These are phyloP conservation scores for Ploettnerulaceae sp. DNA, from an alignment of 2,329 filamentous ascomycete species.

Conservation along the genomic window DNA sequence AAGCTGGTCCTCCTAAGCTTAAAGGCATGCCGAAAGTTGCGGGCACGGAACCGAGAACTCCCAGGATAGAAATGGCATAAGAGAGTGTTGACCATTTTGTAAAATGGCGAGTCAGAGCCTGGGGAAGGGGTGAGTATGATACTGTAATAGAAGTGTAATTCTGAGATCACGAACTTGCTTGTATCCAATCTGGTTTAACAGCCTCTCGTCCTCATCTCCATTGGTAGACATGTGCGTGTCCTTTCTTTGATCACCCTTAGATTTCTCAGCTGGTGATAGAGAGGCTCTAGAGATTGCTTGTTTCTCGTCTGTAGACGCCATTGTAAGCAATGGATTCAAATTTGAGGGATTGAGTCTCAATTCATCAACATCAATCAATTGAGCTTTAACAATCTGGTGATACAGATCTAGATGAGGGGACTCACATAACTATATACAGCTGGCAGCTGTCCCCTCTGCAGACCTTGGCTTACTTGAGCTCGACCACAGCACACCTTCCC, in stretches of 20 bases:
- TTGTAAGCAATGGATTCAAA: conserved; percentile 6
- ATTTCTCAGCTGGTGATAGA: neutral
- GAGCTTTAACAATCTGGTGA: too few species aligned
- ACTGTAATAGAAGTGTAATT: neutral
- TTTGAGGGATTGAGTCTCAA: neutral
- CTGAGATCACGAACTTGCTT: conserved; percentile 45
- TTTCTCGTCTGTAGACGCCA: conserved; percentile 16
- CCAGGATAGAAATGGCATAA: conserved; percentile 61
- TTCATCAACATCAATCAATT: too few species aligned
- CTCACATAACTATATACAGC: neutral
- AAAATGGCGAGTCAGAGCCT: conserved; percentile 60
- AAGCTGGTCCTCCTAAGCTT: conserved; percentile 54
- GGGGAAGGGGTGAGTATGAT: too few species aligned
- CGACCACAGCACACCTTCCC: neutral
- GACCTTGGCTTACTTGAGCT: neutral
- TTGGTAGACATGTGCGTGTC: conserved; percentile 42
- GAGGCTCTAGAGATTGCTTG: neutral
- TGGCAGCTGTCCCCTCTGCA: neutral
- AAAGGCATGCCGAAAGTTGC: conserved; percentile 57
- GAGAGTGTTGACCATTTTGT: conserved; percentile 63
- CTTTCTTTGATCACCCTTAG: neutral
- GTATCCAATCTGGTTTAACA: conserved; percentile 58
- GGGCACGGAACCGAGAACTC: conserved; percentile 60
- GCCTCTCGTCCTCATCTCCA: conserved; percentile 53
- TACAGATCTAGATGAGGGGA: neutral